Base-by-base conservation (phyloP, 1,284 basidiomycete species). In the Melampsora abietis-canadensis region DNA sequence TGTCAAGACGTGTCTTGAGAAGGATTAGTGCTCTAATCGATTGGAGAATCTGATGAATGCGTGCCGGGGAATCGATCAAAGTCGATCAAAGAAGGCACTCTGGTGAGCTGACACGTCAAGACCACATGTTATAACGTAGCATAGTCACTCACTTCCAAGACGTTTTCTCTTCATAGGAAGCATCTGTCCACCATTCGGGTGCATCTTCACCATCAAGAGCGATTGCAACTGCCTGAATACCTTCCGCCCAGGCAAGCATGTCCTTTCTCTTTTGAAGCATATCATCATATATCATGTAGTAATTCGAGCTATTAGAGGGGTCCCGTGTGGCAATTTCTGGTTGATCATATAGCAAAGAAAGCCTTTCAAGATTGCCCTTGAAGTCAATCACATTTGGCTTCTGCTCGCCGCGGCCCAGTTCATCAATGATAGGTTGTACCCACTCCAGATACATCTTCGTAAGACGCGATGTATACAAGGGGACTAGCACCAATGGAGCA, bases 261-360 rank as follows among this genome's bases (percentile, higher is more conserved):
- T 57, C 21, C 27, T 57, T 57, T 57, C 51, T 57, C 51, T n/a
- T 21, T 57, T 57, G 21, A 24, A 57, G 51, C 51, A 57, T 57
- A 14, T 21, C 51, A 15, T 57, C 51, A 24, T 57, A 21, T 24
- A 57, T 57, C 51, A 57, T 57, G 27, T 57, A 57, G 17, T 24
- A 57, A 30, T 6, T 57, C 27, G 51, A 57, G 51, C 51, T 57
- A 24, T 57, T 7, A 30, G n/a, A 24, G 24, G 51, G n/a, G 51
- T 57, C 51, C 27, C 51, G 51, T 6, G n/a, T 57, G n/a, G 27
- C n/a, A 30, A 57, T 57, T 12, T 57, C 51, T 14, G 51, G 27
- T 57, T 24, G n/a, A 57, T 30, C 51, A 57, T 57, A 57, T 57
- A 57, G n/a, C 27, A 10, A 21, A 24, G 51, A 57, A 57, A 57